Conservation (phyloP, 352 stramenopile genomes). For the Phytophthora cajani region DNA sequence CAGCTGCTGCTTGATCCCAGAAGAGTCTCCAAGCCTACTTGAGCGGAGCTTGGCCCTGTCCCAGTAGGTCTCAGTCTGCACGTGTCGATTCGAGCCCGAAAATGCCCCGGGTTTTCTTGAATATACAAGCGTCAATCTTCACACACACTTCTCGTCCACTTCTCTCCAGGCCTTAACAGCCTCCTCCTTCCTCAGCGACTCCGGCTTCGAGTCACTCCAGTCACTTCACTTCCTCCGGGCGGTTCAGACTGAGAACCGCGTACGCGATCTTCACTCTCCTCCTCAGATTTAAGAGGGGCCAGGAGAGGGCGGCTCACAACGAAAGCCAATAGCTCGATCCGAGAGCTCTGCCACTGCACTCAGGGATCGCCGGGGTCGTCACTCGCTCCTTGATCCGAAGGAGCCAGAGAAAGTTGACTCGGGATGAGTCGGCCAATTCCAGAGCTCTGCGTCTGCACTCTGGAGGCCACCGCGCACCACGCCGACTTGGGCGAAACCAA, state of each 20-base stretch:
- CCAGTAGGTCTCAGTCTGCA: background rate
- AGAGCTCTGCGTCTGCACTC: background rate
- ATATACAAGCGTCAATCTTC: background rate
- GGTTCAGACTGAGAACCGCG: background rate
- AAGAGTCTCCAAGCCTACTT: background rate
- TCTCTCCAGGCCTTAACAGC: background rate
- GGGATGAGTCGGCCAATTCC: background rate
- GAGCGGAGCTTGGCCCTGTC: background rate
- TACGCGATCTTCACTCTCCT: background rate
- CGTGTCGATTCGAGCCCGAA: no score
- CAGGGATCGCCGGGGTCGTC: no score
- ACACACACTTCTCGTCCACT: background rate
- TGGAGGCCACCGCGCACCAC: background rate
- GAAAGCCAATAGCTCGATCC: no score
- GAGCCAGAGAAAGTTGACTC: background rate
- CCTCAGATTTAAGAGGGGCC: no score
- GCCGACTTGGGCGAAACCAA: background rate
- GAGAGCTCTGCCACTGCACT: no score
- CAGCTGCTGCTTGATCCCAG: background rate
- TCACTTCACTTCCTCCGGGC: conserved; percentile 2
- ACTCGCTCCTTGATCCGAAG: background rate
- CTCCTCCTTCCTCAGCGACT: background rate
- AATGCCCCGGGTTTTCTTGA: no score
- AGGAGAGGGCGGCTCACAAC: no score
- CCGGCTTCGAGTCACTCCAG: background rate